phyloP scores from a whole-genome alignment of 768 basidiomycete species.

The Russula griseocarnosa region DNA sequence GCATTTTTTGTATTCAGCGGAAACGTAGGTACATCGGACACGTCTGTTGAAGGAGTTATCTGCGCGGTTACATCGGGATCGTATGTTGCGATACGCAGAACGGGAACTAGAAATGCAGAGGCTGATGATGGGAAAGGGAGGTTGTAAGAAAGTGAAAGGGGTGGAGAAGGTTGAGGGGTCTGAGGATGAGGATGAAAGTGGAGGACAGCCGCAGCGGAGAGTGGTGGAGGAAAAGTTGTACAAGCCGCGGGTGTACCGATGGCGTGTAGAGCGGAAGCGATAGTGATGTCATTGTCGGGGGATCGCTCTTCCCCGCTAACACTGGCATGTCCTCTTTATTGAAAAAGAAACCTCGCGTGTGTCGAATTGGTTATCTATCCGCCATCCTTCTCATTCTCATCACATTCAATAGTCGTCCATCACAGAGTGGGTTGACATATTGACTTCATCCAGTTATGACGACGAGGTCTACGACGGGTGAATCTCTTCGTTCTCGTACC shows the following conservation, averaged over 20 bases:
- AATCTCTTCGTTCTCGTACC: constrained; percentile 18
- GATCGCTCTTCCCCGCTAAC: not conserved
- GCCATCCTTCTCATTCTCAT: constrained; percentile 10
- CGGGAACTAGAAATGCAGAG: constrained; percentile 89
- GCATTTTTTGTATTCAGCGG: not conserved
- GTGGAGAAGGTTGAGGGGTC: constrained; percentile 45
- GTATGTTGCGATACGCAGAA: constrained; percentile 73
- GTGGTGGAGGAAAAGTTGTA: constrained; percentile 53
- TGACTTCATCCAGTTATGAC: constrained; percentile 66
- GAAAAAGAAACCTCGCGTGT: constrained; percentile 71
- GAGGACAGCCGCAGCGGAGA: constrained; percentile 17
- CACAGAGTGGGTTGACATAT: constrained; percentile 93
- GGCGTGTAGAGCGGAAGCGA: constrained; percentile 76
- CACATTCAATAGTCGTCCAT: constrained; percentile 75
- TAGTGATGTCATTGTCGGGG: constrained; percentile 31
- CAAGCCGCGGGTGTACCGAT: constrained; percentile 82
- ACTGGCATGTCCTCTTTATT: constrained; percentile 34
- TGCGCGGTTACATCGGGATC: constrained; percentile 74
- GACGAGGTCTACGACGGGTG: constrained; percentile 88
- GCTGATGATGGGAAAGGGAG: constrained; percentile 83
- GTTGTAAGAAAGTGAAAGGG: constrained; percentile 57
- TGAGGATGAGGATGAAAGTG: constrained; percentile 40
- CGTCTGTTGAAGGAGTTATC: constrained; percentile 74
- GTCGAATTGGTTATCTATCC: constrained; percentile 22
- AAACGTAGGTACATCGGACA: constrained; percentile 47